These are phyloP conservation scores for Colletotrichum eremochloae DNA, from an alignment of 2,329 filamentous ascomycete species.

Conservation along the genomic window DNA sequence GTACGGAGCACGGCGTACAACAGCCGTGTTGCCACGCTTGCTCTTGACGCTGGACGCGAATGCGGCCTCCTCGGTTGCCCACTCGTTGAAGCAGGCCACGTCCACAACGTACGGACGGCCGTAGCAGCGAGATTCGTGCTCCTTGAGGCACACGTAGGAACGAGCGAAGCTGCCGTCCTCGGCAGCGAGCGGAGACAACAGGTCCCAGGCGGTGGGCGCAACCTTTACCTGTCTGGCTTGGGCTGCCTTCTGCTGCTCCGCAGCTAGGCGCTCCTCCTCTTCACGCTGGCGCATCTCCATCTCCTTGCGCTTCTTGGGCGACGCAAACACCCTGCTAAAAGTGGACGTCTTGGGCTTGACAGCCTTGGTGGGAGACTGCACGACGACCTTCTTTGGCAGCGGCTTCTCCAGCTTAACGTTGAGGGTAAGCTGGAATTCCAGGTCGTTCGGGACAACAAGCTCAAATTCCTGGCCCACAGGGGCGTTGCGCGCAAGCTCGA, in stretches of 20 bases:
- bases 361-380: constrained; percentile 71
- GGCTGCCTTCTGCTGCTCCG: constrained; percentile 74
- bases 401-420: constrained; percentile 94
- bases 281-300: constrained; percentile 87
- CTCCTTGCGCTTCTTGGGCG: constrained; percentile 97
- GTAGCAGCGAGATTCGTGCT: constrained; percentile 89
- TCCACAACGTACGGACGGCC: constrained; percentile 90
- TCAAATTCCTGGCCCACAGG: constrained; percentile 99
- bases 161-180: constrained; percentile 95
- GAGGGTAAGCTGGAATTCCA: constrained; percentile 98
- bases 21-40: constrained; percentile 81
- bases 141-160: constrained; percentile 92
- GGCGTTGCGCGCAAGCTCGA: constrained; percentile 91
- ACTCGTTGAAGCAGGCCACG: constrained; percentile 97
- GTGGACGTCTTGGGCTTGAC: constrained; percentile 83
- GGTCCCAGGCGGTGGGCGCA: constrained; percentile 84
- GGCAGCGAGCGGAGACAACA: constrained; percentile 87
- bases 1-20: constrained; percentile 91
- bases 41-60: constrained; percentile 92
- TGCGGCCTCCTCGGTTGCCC: constrained; percentile 87
- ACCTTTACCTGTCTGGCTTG: constrained; percentile 72
- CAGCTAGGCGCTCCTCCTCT: constrained; percentile 80
- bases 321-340: constrained; percentile 92
- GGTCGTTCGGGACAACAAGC: constrained; percentile 93
- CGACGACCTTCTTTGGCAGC: constrained; percentile 66